These are phyloP conservation scores for Puccinia triticina DNA, from an alignment of 1,284 basidiomycete species.

Conservation along the genomic window DNA sequence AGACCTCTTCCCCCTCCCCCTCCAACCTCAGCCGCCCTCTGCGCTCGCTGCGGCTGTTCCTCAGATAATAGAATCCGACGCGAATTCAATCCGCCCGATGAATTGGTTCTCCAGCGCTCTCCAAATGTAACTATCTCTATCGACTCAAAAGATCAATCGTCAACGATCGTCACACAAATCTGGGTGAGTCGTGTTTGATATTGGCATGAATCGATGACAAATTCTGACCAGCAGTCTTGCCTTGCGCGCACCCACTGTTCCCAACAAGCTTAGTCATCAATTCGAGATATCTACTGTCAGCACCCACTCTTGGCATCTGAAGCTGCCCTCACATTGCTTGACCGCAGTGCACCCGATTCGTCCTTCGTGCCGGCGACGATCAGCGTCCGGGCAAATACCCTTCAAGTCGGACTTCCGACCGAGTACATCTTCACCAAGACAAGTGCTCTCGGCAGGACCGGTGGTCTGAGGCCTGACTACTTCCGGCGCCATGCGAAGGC, in stretches of 20 bases:
- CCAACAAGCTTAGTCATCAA: slow-evolving; percentile 36
- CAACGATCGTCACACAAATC: slow-evolving; percentile 12
- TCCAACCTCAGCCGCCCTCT: slow-evolving; percentile 14
- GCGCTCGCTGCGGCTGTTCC: slow-evolving; percentile 37
- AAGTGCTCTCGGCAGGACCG: slow-evolving; percentile 9
- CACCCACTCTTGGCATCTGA: slow-evolving; percentile 19
- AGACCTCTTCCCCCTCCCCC: slow-evolving; percentile 27
- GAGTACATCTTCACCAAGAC: slow-evolving; percentile 48
- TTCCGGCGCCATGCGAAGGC: slow-evolving; percentile 28
- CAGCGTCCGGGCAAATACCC: not conserved
- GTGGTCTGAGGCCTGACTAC: slow-evolving; percentile 19
- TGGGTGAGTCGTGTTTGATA: slow-evolving; percentile 6
- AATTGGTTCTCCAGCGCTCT: slow-evolving; percentile 17
- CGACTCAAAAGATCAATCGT: not conserved
- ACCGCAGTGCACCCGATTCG: slow-evolving; percentile 19
- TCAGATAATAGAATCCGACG: slow-evolving; percentile 13
- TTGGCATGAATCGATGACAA: not conserved
- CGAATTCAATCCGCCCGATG: slow-evolving; percentile 19
- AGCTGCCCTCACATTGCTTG: slow-evolving; percentile 22
- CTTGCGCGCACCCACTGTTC: not conserved
- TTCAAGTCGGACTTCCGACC: slow-evolving; percentile 10
- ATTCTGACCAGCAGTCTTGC: not conserved
- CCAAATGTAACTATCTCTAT: slow-evolving; percentile 14
- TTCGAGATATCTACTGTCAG: slow-evolving; percentile 43
- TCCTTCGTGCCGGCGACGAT: not conserved